Conservation (phyloP, 2,329 filamentous ascomycete species). For the Sclerotinia trifoliorum region DNA sequence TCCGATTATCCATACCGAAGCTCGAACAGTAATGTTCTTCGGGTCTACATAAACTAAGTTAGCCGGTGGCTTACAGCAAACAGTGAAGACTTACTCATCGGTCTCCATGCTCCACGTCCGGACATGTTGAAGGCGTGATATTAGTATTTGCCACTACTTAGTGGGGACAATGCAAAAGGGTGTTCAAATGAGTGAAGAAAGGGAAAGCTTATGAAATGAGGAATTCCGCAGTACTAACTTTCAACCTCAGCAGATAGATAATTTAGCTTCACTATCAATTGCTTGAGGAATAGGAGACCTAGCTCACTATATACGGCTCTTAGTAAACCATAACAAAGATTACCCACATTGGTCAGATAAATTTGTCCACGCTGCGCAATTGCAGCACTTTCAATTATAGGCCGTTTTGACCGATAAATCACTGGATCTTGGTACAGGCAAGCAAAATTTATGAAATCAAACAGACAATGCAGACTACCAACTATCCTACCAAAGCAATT, state of each 20-base stretch:
- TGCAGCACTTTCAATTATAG: neutral
- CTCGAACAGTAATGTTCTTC: conserved; percentile 20
- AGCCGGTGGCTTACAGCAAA: neutral
- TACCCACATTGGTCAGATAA: neutral
- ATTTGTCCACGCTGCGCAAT: conserved; percentile 3
- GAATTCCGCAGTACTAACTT: conserved; percentile 3
- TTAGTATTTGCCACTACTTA: neutral
- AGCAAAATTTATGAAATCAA: neutral
- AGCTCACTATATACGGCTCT: conserved; percentile 14
- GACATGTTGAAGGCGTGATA: conserved; percentile 10
- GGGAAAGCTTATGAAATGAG: neutral
- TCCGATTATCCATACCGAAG: conserved; percentile 9
- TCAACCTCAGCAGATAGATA: conserved; percentile 7
- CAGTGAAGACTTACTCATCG: conserved; percentile 17
- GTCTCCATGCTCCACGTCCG: conserved; percentile 11
- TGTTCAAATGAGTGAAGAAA: conserved; percentile 19
- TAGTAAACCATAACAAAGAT: neutral
- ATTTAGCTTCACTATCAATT: neutral
- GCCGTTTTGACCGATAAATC: conserved; percentile 4
- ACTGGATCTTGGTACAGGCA: neutral
- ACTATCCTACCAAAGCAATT: neutral
- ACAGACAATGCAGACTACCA: neutral
- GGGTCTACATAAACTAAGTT: neutral
- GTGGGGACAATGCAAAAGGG: neutral
- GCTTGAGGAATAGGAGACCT: neutral